Evolutionary conservation across 2,329 filamentous ascomycete genomes (phyloP).

Genomic region (Cladosporium sp.): DNA sequence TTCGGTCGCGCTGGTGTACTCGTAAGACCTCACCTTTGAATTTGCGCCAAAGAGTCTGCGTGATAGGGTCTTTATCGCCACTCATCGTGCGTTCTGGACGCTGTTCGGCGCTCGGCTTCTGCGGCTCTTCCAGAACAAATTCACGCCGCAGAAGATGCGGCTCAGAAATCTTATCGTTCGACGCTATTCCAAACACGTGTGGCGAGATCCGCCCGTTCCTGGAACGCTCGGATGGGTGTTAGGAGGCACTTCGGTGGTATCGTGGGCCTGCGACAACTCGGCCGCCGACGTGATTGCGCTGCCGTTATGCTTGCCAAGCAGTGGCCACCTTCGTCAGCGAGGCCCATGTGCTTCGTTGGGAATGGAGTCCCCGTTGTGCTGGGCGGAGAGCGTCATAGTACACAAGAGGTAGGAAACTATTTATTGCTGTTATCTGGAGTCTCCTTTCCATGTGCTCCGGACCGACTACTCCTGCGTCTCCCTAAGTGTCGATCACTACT

Average conservation of each 20-base stretch:
- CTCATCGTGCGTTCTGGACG: neutral
- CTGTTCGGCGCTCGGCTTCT: too few species aligned
- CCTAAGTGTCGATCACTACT: slow-evolving; percentile 3
- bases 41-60: neutral
- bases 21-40: slow-evolving; percentile 9
- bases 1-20: slow-evolving; percentile 4
- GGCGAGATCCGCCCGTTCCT: slow-evolving; percentile 6
- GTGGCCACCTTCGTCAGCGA: slow-evolving; percentile 9
- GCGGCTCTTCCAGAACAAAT: too few species aligned
- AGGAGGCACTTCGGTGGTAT: slow-evolving; percentile 12
- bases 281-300: slow-evolving; percentile 5
- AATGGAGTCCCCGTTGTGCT: slow-evolving; percentile 6
- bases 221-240: slow-evolving; percentile 9
- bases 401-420: slow-evolving; percentile 4
- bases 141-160: neutral
- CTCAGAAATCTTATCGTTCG: neutral
- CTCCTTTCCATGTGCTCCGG: slow-evolving; percentile 10
- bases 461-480: slow-evolving; percentile 7
- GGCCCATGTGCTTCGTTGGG: slow-evolving; percentile 6
- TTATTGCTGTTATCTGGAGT: neutral
- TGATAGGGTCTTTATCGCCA: neutral
- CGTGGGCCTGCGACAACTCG: slow-evolving; percentile 4
- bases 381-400: slow-evolving; percentile 5
- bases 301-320: slow-evolving; percentile 5
- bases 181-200: neutral